A percentile compares a stretch with the other conserved stretches of the same genome.
phyloP scores from a whole-genome alignment of 306 rosid species.

The Pterocarpus macrocarpus region DNA sequence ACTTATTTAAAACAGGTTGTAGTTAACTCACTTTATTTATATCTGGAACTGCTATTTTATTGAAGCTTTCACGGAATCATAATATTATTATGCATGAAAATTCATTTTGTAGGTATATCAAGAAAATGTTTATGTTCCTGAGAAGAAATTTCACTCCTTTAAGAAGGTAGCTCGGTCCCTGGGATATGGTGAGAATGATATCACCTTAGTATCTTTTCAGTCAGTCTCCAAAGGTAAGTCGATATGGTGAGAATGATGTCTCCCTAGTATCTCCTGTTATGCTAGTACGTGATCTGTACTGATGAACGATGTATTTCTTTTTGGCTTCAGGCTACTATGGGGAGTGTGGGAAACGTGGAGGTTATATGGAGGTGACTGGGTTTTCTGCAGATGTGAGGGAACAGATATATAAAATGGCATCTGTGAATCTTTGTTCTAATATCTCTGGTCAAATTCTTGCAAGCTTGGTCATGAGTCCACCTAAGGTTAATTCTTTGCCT shows the following conservation, averaged over 20 bases:
- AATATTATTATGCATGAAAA: background rate
- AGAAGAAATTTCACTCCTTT: constrained; percentile 85
- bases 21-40: constrained; percentile 1
- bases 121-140: constrained; percentile 83
- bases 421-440: constrained; percentile 93
- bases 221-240: constrained; percentile 89
- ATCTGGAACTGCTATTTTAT: constrained; percentile 1
- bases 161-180: constrained; percentile 83
- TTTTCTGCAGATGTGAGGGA: constrained; percentile 82
- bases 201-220: constrained; percentile 82
- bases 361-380: constrained; percentile 95
- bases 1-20: background rate
- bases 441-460: constrained; percentile 91
- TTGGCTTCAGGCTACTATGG: constrained; percentile 76
- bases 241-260: background rate
- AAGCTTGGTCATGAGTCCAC: constrained; percentile 94
- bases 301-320: constrained; percentile 18
- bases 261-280: background rate
- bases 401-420: constrained; percentile 87
- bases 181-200: constrained; percentile 83
- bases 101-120: constrained; percentile 76
- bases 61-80: constrained; percentile 4
- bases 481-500: constrained; percentile 67
- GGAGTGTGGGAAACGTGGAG: constrained; percentile 96
- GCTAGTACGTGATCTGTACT: constrained; percentile 6